Evolutionary conservation across 257 asterid genomes (phyloP), one percentile per base, ranked within the genome.

Genomic region (Handroanthus guayacan): DNA sequence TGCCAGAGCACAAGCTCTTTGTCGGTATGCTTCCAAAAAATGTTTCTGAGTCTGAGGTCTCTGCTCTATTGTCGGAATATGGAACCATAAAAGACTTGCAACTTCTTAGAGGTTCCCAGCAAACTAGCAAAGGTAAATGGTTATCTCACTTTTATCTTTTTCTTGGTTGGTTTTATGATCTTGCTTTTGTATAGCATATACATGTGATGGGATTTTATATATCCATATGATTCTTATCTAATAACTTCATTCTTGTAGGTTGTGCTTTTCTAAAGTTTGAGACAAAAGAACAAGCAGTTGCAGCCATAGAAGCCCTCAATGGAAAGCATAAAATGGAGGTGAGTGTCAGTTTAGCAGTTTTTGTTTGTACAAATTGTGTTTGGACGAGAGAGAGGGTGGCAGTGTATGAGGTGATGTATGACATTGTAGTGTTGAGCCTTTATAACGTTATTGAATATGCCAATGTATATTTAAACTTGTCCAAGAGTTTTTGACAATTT

Each of bases 251-350:
- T 50, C 14, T 78, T 71, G 72, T 73, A 91, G 97, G 97, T 61
- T 91, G 92, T 85, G 97, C 97, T 63, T 91, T 91, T 79, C 71
- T 91, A 71, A 91, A 91, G 81, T 87, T 87, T 76, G 95, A 91
- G 82, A 87, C 88, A 25, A 89, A 87, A 78, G 95, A 89, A 66
- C 92, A 91, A 82, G 92, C 95, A 31, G 82, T 91, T 61, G 91
- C 88, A 34, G 90, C 97, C 67, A 89, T 91, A 57, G 95, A 91
- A 62, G 82, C 91, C 57, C 95, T 89, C 51, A 86, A 87, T 63
- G 97, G 93, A 85, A 91, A 86, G 75, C 89, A 91, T 82, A 89
- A 85, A 78, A 87, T 89, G 90, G 97, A 91, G 97, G 97, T 91
- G 50, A 36, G 89, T 55, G 25, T 80, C 52, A 48, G 31, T 65